A percentile compares a stretch with the other conserved stretches of the same genome.
Evolutionary conservation across 164 flowering plant species (phyloP).

Genomic region (Vitis cinerea): DNA sequence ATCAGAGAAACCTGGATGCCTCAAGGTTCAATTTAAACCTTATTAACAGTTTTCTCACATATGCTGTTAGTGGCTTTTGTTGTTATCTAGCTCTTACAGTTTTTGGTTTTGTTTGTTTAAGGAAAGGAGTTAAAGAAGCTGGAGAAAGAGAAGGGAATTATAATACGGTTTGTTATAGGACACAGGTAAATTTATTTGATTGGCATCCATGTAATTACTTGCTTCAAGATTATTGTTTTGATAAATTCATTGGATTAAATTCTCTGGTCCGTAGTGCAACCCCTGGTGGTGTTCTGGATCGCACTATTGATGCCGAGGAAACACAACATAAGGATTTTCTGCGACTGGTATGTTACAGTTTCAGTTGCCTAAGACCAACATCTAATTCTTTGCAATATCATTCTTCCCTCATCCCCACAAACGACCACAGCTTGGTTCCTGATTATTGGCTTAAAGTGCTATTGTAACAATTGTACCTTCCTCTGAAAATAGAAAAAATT

Average conservation of each 20-base stretch:
- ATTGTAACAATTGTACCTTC: neutral
- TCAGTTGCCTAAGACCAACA: neutral
- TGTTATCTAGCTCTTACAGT: neutral
- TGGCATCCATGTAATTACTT: conserved; percentile 3
- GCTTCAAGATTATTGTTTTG: conserved; percentile 7
- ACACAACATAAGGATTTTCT: conserved; percentile 75
- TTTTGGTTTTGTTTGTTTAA: conserved; percentile 16
- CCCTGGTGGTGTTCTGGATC: conserved; percentile 87
- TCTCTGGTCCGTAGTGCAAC: conserved; percentile 54
- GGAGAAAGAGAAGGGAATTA: conserved; percentile 81
- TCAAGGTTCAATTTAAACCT: conserved; percentile 44
- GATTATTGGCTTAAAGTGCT: neutral
- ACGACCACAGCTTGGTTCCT: too few relatives aligned
- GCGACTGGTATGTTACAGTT: conserved; percentile 53
- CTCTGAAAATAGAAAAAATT: neutral
- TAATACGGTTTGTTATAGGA: conserved; percentile 91
- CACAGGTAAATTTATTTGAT: conserved; percentile 56
- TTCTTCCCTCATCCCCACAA: too few relatives aligned
- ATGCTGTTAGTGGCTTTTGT: neutral
- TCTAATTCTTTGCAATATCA: neutral
- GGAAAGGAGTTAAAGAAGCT: conserved; percentile 65
- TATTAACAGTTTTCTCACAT: neutral
- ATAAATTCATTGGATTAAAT: conserved; percentile 3
- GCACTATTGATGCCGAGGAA: conserved; percentile 88
- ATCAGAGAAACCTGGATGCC: conserved; percentile 97